Evolutionary conservation across 352 stramenopile species (phyloP), one percentile per base, ranked within the genome.

Genomic region (Globisporangium okanoganense): DNA sequence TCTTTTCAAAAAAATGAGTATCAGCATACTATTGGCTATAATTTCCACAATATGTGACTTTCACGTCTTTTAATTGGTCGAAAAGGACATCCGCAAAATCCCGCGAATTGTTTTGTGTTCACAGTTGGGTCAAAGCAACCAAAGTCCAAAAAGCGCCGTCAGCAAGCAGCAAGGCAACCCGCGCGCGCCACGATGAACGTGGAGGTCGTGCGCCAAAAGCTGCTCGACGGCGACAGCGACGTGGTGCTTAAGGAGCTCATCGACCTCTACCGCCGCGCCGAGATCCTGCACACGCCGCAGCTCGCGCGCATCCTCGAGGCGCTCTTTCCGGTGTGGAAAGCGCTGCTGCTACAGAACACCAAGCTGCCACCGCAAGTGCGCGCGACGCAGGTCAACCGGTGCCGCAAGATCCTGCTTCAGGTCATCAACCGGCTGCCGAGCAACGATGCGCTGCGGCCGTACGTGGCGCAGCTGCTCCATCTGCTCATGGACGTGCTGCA

Each of bases 391-490:
- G 70, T 78, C 44, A 94, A 98, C 63, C 88, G 91, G 40, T 88
- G 97, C 61, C 87, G 96, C 22, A 96, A 98, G 67, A 70, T 96
- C 24, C 76, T 98, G 53, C 73, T 99, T 29, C 94, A 99, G 75
- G 97, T 98, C 60, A 69, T 99, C 20, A 96, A 97, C 66, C 79
- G 96, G 14, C 72, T 98, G 61, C 95, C 95, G 35, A 97, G 95
- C 69, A 98, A 98, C 56, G 95, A 98, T 24, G 76, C 90, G 29
- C 78, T 99, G 64, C 81, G 94, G n/a, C 92, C 94, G 43, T 98
- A 98, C 75, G 93, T 97, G 38, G 68, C 83, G 41, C 79, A 96
- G 65, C 77, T 99, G 52, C 75, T 99, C 45, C 85, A 91, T 27
- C 64, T 98, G 53, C 80, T 95, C 22, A 96, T 99, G 69, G 83